A percentile compares a stretch with the other conserved stretches of the same genome.
Evolutionary conservation across 495 filamentous ascomycete genomes (phyloP).

Genomic region (Platismatia glauca): DNA sequence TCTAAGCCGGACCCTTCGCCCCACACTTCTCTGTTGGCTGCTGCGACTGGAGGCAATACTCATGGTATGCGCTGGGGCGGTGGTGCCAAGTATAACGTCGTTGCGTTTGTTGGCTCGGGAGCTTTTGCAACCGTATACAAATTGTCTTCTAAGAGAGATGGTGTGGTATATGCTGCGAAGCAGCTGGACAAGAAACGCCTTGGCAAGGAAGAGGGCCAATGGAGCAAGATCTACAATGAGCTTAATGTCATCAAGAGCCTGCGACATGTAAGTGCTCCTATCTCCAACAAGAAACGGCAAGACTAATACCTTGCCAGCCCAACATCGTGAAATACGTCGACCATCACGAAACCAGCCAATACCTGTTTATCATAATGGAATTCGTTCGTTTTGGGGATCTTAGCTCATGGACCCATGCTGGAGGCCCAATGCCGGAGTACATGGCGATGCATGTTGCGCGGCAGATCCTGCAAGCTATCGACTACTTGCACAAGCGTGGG

Average conservation of each 20-base stretch:
- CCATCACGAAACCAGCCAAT: conserved; percentile 63
- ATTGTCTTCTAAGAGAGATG: conserved; percentile 68
- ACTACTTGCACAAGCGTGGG: conserved; percentile 74
- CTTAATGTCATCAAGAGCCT: conserved; percentile 85
- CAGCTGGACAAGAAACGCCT: conserved; percentile 83
- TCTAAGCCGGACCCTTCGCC: not conserved
- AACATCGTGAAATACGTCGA: conserved; percentile 90
- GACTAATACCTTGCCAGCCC: conserved; percentile 42
- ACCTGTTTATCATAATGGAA: conserved; percentile 95
- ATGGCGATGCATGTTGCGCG: conserved; percentile 59
- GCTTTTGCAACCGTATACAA: conserved; percentile 91
- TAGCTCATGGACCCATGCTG: conserved; percentile 53
- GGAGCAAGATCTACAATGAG: conserved; percentile 85
- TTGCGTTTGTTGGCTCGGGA: conserved; percentile 74
- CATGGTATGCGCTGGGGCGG: conserved; percentile 72
- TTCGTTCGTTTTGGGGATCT: conserved; percentile 79
- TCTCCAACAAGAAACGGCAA: not conserved
- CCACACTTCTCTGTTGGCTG: conserved; percentile 14
- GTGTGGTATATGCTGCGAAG: conserved; percentile 76
- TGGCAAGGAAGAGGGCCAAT: conserved; percentile 76
- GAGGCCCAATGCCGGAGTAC: conserved; percentile 55
- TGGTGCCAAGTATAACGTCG: conserved; percentile 70
- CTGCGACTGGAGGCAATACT: conserved; percentile 32
- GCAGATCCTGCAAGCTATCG: conserved; percentile 72
- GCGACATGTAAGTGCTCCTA: conserved; percentile 56